A percentile compares a stretch with the other conserved stretches of the same genome.
phyloP scores from a whole-genome alignment of 148 eudicot genomes.

The Vaccinium vitisidaea region DNA sequence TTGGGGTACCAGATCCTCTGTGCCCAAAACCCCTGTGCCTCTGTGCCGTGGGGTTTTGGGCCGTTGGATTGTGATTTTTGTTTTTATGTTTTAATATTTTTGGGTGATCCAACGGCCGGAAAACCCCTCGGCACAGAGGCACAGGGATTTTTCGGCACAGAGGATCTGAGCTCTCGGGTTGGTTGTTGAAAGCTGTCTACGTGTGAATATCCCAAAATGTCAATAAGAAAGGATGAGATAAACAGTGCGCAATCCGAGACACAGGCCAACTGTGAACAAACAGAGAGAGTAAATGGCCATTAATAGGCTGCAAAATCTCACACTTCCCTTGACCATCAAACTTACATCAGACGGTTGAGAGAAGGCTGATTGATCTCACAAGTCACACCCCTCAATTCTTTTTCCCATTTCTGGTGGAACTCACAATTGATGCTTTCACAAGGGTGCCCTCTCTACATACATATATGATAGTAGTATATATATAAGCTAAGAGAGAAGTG shows the following conservation, averaged over 20 bases:
- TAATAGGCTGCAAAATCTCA: neutral
- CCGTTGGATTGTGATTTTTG: too few relatives aligned
- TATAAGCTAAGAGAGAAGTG: neutral
- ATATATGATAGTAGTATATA: neutral
- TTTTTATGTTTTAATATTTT: too few relatives aligned
- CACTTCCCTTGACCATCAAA: neutral
- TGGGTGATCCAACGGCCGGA: too few relatives aligned
- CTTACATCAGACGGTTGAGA: neutral
- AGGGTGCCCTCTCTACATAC: neutral
- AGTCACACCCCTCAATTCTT: neutral
- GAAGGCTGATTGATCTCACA: neutral
- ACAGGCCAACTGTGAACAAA: slow-evolving; percentile 6
- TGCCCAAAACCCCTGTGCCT: too few relatives aligned
- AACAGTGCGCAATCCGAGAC: slow-evolving; percentile 7
- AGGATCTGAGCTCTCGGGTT: neutral
- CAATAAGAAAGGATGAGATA: neutral
- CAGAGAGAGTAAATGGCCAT: neutral
- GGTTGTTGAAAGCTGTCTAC: neutral
- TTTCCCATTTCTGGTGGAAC: neutral
- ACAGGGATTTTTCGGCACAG: too few relatives aligned
- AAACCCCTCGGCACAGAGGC: too few relatives aligned
- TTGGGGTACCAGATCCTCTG: too few relatives aligned
- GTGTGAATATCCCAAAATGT: neutral
- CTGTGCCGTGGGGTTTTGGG: too few relatives aligned
- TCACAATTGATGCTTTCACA: neutral